Conservation (phyloP, 768 basidiomycete species). For the Suillus luteus region DNA sequence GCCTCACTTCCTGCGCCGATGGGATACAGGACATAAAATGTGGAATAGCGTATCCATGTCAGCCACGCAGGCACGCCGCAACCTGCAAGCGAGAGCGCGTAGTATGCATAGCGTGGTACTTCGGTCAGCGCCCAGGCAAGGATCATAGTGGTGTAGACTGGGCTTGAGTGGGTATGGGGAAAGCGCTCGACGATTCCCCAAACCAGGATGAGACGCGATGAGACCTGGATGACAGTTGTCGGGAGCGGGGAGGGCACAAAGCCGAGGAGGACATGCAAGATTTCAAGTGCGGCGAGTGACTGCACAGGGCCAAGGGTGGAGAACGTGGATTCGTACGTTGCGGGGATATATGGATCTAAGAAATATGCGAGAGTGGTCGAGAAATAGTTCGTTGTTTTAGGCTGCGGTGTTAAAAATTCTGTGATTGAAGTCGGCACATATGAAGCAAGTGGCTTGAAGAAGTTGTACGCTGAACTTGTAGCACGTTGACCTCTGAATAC, state of each 20-base stretch:
- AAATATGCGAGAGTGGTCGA: slow-evolving; percentile 35
- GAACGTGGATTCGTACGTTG: slow-evolving; percentile 53
- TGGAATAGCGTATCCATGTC: slow-evolving; percentile 82
- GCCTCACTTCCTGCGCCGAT: slow-evolving; percentile 92
- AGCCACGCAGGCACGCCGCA: slow-evolving; percentile 55
- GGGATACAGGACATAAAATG: slow-evolving; percentile 94
- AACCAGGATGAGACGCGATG: slow-evolving; percentile 77
- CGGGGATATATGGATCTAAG: slow-evolving; percentile 41
- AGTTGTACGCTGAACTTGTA: slow-evolving; percentile 26
- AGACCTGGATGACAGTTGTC: slow-evolving; percentile 80
- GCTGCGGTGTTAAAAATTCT: slow-evolving; percentile 16
- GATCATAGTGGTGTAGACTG: slow-evolving; percentile 89
- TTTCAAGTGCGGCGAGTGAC: slow-evolving; percentile 80
- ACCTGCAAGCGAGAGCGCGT: slow-evolving; percentile 67
- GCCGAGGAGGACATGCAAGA: slow-evolving; percentile 76
- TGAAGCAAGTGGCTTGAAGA: slow-evolving; percentile 41
- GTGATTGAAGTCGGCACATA: slow-evolving; percentile 17
- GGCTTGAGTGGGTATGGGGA: slow-evolving; percentile 58
- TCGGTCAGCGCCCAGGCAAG: slow-evolving; percentile 92
- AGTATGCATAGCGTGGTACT: slow-evolving; percentile 89
- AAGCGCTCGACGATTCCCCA: slow-evolving; percentile 67
- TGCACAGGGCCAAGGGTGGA: slow-evolving; percentile 75
- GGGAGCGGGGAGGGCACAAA: slow-evolving; percentile 76
- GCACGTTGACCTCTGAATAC: slow-evolving; percentile 36
- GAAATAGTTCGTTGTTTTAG: slow-evolving; percentile 37